These are phyloP conservation scores for Yarrowia alimentaria DNA, from an alignment of 805 yeast genomes.

Conservation along the genomic window DNA sequence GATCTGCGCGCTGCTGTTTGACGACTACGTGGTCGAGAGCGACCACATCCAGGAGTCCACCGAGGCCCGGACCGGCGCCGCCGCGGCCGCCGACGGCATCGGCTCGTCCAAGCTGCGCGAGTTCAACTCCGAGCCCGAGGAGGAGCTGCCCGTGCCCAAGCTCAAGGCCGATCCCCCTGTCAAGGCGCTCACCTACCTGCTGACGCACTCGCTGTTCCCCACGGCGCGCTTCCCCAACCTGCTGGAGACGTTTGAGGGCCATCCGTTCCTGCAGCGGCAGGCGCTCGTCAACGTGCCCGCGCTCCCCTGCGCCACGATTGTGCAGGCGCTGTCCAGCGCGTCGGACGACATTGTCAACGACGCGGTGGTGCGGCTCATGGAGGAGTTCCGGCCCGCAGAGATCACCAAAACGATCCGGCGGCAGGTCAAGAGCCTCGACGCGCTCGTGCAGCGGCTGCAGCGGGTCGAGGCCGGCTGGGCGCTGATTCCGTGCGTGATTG, in stretches of 20 bases:
- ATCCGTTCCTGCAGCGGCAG: slow-evolving; percentile 71
- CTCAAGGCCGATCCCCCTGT: slow-evolving; percentile 45
- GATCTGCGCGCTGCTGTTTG: slow-evolving; percentile 15
- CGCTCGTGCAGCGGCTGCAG: slow-evolving; percentile 46
- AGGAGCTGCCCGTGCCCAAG: slow-evolving; percentile 6
- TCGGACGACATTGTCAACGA: slow-evolving; percentile 69
- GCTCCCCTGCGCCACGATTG: slow-evolving; percentile 60
- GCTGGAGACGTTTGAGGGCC: slow-evolving; percentile 50
- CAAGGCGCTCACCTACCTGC: slow-evolving; percentile 61
- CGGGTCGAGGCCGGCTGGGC: slow-evolving; percentile 54
- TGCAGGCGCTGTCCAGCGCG: slow-evolving; percentile 55
- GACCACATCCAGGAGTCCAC: too few species aligned
- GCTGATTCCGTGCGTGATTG: slow-evolving; percentile 63
- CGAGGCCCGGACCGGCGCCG: too few species aligned
- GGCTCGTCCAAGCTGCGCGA: too few species aligned
- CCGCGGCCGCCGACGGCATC: too few species aligned
- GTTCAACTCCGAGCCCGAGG: slow-evolving; percentile 4
- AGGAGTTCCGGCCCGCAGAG: slow-evolving; percentile 57
- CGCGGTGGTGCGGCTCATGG: slow-evolving; percentile 61
- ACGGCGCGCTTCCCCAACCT: slow-evolving; percentile 53
- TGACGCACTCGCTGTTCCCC: slow-evolving; percentile 89
- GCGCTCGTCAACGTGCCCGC: slow-evolving; percentile 78
- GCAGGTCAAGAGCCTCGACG: slow-evolving; percentile 31
- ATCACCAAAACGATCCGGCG: slow-evolving; percentile 36
- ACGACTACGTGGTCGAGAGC: slow-evolving; percentile 7